These are phyloP conservation scores for Verbascum thapsus DNA, from an alignment of 257 asterid species.

Conservation along the genomic window DNA sequence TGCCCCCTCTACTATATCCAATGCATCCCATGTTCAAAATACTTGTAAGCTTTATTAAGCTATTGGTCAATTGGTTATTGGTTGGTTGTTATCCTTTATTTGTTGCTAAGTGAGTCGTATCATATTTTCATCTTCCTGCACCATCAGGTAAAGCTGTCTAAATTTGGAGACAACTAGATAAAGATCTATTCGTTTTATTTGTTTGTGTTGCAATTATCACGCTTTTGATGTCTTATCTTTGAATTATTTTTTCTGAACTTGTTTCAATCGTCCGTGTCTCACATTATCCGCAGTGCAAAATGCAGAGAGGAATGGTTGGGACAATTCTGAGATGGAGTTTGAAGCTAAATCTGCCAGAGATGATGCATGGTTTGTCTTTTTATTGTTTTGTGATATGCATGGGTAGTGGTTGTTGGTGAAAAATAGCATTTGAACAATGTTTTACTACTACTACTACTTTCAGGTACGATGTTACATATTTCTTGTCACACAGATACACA, in stretches of 20 bases:
- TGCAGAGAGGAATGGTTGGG: constrained; percentile 45
- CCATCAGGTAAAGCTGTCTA: constrained; percentile 44
- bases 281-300: constrained; percentile 41
- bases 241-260: background rate
- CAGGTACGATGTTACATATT: constrained; percentile 66
- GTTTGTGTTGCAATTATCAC: background rate
- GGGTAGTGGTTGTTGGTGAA: background rate
- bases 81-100: constrained; percentile 9
- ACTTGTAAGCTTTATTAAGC: background rate
- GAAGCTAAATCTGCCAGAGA: constrained; percentile 75
- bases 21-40: background rate
- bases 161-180: no score
- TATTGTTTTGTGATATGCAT: constrained; percentile 7
- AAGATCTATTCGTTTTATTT: no score
- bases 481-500: constrained; percentile 55
- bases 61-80: no score
- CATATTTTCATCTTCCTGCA: constrained; percentile 40
- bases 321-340: constrained; percentile 57
- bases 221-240: background rate
- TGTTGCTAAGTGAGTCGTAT: background rate
- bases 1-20: constrained; percentile 33
- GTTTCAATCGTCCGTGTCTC: no score
- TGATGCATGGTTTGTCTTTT: constrained; percentile 71
- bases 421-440: background rate
- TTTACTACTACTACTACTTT: constrained; percentile 11